phyloP scores from a whole-genome alignment of 148 eudicot genomes.

The Cornus controversa region DNA sequence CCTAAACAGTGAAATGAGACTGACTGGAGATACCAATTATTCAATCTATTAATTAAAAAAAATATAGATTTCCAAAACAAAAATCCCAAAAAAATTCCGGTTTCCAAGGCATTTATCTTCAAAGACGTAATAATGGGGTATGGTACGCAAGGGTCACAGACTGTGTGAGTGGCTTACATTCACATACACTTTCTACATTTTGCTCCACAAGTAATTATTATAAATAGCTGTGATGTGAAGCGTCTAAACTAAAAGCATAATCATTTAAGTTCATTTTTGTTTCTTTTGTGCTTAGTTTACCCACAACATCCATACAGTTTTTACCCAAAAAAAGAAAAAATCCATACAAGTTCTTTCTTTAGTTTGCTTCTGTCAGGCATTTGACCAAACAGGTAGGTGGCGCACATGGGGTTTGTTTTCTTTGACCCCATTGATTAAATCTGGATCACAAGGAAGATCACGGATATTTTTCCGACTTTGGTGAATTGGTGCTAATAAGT shows the following conservation, averaged over 20 bases:
- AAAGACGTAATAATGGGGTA: too few species aligned
- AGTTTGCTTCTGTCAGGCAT: constrained; percentile 13
- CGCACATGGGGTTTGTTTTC: constrained; percentile 44
- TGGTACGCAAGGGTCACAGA: too few species aligned
- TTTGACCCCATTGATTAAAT: not conserved
- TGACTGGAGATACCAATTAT: too few species aligned
- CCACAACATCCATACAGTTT: not conserved
- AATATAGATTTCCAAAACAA: too few species aligned
- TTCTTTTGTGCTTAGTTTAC: not conserved
- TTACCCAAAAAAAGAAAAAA: too few species aligned
- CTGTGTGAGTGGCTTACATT: not conserved
- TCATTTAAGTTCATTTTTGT: not conserved
- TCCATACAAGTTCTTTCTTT: not conserved
- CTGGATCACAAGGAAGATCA: not conserved
- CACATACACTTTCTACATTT: not conserved
- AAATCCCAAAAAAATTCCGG: constrained; percentile 1
- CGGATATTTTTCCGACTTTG: not conserved
- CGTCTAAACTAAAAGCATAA: constrained; percentile 8
- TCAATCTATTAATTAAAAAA: too few species aligned
- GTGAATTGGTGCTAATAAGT: too few species aligned
- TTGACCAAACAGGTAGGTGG: constrained; percentile 52
- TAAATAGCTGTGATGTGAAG: constrained; percentile 24
- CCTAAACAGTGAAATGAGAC: too few species aligned
- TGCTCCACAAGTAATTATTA: constrained; percentile 2
- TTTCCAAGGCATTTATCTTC: not conserved